Percentiles rank a stretch among this genome's conserved stretches.
Evolutionary conservation across 140 eudicot species (phyloP).

Genomic region (Cichorium intybus): DNA sequence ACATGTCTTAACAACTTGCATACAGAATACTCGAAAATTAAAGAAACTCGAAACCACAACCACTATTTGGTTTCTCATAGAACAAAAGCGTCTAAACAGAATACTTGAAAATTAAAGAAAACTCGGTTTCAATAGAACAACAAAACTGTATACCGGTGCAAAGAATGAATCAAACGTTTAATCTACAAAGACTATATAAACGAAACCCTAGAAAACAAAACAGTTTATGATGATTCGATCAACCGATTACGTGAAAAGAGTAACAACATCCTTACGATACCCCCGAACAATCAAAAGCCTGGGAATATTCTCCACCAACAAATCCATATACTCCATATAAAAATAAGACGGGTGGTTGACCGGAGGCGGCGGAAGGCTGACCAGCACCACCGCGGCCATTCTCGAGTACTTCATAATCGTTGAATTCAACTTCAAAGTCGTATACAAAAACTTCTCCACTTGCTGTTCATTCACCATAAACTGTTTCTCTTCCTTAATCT

Average conservation of each 20-base stretch:
- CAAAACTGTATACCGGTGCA: conserved; percentile 32
- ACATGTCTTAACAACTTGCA: too few relatives aligned
- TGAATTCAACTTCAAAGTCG: conserved; percentile 76
- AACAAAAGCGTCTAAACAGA: too few relatives aligned
- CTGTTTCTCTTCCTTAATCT: conserved; percentile 65
- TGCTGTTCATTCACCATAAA: conserved; percentile 77
- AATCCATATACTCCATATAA: conserved; percentile 96
- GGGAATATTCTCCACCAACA: conserved; percentile 94
- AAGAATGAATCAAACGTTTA: conserved; percentile 47
- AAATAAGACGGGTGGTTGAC: conserved; percentile 84
- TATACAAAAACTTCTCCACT: conserved; percentile 79
- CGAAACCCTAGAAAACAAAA: neutral
- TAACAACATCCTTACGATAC: conserved; percentile 87
- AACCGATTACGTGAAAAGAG: conserved; percentile 91
- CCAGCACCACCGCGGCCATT: conserved; percentile 99
- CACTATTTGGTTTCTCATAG: too few relatives aligned
- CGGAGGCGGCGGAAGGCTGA: conserved; percentile 97
- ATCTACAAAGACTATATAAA: conserved; percentile 34
- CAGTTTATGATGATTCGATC: neutral
- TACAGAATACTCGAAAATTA: too few relatives aligned
- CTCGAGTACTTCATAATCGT: conserved; percentile 67
- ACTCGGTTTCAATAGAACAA: conserved; percentile 15
- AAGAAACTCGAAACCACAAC: too few relatives aligned
- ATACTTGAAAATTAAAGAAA: conserved; percentile 19
- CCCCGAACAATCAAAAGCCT: conserved; percentile 96